Evolutionary conservation across 805 yeast species (phyloP).

Genomic region (Hanseniaspora mollemarum): DNA sequence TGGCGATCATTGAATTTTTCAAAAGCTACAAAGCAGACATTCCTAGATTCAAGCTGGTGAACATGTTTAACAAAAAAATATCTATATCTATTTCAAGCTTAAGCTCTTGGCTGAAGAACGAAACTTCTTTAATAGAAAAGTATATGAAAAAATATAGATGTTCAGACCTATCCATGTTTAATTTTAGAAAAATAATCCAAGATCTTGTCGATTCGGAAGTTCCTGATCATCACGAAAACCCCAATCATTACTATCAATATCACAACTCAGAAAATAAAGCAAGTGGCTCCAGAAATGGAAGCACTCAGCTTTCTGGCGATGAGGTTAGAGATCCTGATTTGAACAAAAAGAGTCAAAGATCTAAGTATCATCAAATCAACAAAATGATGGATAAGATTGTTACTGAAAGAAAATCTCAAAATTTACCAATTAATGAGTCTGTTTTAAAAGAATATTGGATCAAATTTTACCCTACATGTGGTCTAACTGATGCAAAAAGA

Average conservation of each 20-base stretch:
- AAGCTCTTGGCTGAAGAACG: constrained; percentile 51
- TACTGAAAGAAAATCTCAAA: constrained; percentile 33
- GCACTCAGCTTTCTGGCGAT: not conserved
- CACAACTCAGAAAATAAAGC: not conserved
- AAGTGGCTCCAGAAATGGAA: not conserved
- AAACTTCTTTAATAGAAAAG: constrained; percentile 39
- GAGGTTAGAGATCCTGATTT: not conserved
- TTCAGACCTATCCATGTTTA: constrained; percentile 20
- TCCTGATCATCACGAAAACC: not conserved
- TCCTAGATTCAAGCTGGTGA: constrained; percentile 50
- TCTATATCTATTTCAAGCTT: constrained; percentile 50
- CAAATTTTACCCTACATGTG: constrained; percentile 42
- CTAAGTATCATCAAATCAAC: constrained; percentile 48
- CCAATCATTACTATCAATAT: not conserved
- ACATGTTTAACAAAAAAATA: constrained; percentile 38
- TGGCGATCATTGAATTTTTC: constrained; percentile 38
- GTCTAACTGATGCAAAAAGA: constrained; percentile 51
- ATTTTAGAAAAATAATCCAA: constrained; percentile 9
- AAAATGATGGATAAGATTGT: constrained; percentile 48
- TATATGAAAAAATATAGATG: constrained; percentile 28
- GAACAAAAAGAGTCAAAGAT: constrained; percentile 20
- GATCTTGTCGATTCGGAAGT: constrained; percentile 1
- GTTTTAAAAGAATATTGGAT: constrained; percentile 47
- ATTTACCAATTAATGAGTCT: constrained; percentile 44
- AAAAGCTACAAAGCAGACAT: constrained; percentile 37